phyloP scores from a whole-genome alignment of 2,329 filamentous ascomycete species.

The Aspergillus awamori region DNA sequence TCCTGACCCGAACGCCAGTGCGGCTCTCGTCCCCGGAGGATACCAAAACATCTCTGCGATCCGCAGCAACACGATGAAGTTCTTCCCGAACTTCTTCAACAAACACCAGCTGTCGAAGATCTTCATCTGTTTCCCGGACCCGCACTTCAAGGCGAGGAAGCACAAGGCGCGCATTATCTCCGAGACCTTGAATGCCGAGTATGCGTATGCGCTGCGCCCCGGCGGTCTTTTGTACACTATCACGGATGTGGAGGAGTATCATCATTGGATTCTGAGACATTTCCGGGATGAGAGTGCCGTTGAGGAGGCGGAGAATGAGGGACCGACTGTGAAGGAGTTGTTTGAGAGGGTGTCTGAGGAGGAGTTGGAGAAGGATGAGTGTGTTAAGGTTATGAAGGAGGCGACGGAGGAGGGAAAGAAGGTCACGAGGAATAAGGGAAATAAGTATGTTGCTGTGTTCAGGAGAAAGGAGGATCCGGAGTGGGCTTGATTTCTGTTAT shows the following conservation, averaged over 20 bases:
- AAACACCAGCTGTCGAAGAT: slow-evolving; percentile 82
- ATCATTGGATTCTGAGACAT: slow-evolving; percentile 90
- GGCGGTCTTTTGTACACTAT: slow-evolving; percentile 94
- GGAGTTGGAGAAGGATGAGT: slow-evolving; percentile 58
- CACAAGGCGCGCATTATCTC: slow-evolving; percentile 97
- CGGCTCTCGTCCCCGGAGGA: slow-evolving; percentile 37
- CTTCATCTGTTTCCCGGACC: slow-evolving; percentile 98
- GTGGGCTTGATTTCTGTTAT: slow-evolving; percentile 54
- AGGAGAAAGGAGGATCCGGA: slow-evolving; percentile 76
- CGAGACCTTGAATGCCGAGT: slow-evolving; percentile 84
- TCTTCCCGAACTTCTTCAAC: slow-evolving; percentile 94
- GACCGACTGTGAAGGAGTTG: slow-evolving; percentile 70
- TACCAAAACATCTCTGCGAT: slow-evolving; percentile 90
- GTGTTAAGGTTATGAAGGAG: slow-evolving; percentile 65
- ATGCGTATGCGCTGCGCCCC: slow-evolving; percentile 81
- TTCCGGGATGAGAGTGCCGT: slow-evolving; percentile 68
- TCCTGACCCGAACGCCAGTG: background rate
- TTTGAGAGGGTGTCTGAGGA: slow-evolving; percentile 72
- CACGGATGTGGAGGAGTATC: slow-evolving; percentile 92
- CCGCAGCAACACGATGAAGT: slow-evolving; percentile 97
- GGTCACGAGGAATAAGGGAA: slow-evolving; percentile 84
- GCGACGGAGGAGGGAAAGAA: slow-evolving; percentile 99
- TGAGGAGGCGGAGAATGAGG: slow-evolving; percentile 71
- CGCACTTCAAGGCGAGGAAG: slow-evolving; percentile 96
- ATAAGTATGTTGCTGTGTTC: slow-evolving; percentile 90